Evolutionary conservation across 495 filamentous ascomycete species (phyloP).

Genomic region (Schizothecium vesticola): DNA sequence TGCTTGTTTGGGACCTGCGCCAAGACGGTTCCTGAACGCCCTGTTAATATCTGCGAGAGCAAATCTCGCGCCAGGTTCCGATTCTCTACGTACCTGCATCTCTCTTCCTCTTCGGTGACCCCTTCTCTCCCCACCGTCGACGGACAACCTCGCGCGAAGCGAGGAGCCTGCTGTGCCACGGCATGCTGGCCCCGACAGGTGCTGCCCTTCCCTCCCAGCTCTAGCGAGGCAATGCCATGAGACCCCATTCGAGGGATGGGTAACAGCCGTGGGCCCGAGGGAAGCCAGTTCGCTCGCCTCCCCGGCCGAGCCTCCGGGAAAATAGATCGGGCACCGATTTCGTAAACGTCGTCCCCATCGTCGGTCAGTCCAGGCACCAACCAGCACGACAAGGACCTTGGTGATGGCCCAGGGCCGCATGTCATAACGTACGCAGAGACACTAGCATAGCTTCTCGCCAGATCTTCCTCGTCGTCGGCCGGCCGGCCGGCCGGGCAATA

Average conservation of each 20-base stretch:
- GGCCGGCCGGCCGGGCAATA: not conserved
- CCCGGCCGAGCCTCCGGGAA: not conserved
- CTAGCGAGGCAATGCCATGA: not conserved
- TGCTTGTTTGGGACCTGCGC: constrained; percentile 2
- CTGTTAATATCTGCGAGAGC: not conserved
- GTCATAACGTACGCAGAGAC: not conserved
- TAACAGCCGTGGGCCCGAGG: not conserved
- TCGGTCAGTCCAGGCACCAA: not conserved
- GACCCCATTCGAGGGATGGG: not conserved
- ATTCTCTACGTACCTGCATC: not conserved
- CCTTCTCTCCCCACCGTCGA: not conserved
- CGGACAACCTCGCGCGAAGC: not conserved
- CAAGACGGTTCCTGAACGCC: constrained; percentile 7
- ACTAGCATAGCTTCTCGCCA: not conserved
- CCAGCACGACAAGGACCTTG: not conserved
- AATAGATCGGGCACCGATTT: not conserved
- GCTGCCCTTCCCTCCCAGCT: not conserved
- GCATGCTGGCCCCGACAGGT: not conserved
- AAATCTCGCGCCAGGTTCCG: not conserved
- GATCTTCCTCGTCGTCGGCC: not conserved
- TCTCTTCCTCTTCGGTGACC: not conserved
- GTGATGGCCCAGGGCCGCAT: not conserved
- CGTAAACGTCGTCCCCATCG: not conserved
- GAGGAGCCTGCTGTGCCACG: not conserved
- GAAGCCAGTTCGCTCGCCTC: not conserved